Base-by-base conservation (phyloP, 2,329 filamentous ascomycete species). In the Colletotrichum phormii region DNA sequence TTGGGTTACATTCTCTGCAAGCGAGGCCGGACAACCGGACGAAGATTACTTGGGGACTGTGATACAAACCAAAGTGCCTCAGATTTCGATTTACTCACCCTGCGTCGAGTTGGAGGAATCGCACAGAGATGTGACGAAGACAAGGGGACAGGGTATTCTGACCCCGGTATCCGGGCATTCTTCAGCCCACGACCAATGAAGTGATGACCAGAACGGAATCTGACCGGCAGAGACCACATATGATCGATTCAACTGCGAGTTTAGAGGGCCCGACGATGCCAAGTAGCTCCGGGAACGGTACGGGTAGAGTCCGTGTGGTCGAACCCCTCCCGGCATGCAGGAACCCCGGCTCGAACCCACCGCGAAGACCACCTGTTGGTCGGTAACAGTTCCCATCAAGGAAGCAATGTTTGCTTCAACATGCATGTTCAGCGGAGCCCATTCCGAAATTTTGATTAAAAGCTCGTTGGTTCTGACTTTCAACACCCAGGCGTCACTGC, bases 311-410 rank as follows among this genome's bases (percentile, higher is more conserved):
- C 12, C 35, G 35, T 15, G 35, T 42, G 13, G 35, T 42, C 1
- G 35, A 42, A 42, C 13, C 12, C 35, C 35, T 42, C 35, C 35
- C 35, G 35, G 35, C 35, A 42, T 42, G 35, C 35, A 42, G 13
- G 35, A 18, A 46, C 42, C 51, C 51, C 53, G 24, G 64, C 53
- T 35, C 24, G 64, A 46, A 66, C 64, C 64, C 64, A 66, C 53
- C 57, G 46, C 4, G 9, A n/a, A 51, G 53, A 29, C 53, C 13
- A 66, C 64, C 46, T 15, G 42, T 59, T 49, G 54, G 35, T 54
- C 51, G 64, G 54, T 13, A 26, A 57, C 3, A n/a, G 18, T 29
- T 22, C 33, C 64, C 53, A 29, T 33, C 35, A 3, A 18, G 24
- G 54, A n/a, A 35, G 31, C 31, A 15, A 13, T 24, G 22, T 54